A percentile compares a stretch with the other conserved stretches of the same genome.
Conservation (phyloP, 208 protist genomes). For the Naegleria gruberi region DNA sequence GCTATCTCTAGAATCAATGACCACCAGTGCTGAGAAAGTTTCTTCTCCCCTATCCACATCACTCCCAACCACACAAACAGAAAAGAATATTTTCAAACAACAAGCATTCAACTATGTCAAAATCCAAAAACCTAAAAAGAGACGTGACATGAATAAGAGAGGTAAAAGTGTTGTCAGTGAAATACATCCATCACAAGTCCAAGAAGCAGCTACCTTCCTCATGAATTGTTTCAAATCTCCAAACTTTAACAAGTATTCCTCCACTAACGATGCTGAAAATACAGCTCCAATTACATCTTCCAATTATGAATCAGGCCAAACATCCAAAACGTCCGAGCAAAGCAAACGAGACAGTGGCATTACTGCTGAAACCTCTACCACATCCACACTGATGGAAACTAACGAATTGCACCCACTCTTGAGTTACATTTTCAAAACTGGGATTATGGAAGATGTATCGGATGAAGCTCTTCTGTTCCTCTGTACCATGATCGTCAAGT, state of each 20-base stretch:
- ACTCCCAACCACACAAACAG: background rate
- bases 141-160: background rate
- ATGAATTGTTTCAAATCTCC: background rate
- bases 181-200: background rate
- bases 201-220: background rate
- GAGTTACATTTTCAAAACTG: background rate
- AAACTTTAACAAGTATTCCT: background rate
- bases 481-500: background rate
- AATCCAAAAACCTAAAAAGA: background rate
- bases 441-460: background rate
- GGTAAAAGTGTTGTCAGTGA: background rate
- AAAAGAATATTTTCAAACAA: background rate
- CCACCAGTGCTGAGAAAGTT: background rate
- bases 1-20: background rate
- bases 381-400: background rate
- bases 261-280: background rate
- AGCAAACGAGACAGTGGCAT: background rate
- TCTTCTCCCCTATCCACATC: background rate
- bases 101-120: background rate
- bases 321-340: background rate
- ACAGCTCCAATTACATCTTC: background rate
- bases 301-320: background rate
- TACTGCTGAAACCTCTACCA: no score
- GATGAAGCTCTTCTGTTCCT: background rate
- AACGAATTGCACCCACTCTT: background rate